Base-by-base conservation (phyloP, 78 protist genomes). In the Emiliania huxleyi region DNA sequence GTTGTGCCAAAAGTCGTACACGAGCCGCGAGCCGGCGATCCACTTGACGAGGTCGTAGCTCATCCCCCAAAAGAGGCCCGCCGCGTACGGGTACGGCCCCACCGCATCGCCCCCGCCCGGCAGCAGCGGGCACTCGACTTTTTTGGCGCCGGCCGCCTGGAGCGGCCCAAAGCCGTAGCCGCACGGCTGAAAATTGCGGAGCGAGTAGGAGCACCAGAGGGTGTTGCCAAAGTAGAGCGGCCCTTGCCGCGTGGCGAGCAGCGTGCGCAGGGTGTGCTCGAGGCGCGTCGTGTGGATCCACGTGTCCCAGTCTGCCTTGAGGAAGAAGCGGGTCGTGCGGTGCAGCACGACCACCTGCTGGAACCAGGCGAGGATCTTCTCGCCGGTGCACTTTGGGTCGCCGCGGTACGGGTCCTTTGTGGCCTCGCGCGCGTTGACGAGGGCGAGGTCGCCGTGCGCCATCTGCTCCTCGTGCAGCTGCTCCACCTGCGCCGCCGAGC, bases 321-420 rank as follows among this genome's bases (percentile, higher is more conserved):
- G 15, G 81, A 71, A 71, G 81, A 35, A 71, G 19, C 42, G 19
- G n/a, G 81, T 37, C 42, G 19, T 19, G 11, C 43, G 43, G 18
- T 71, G 42, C 81, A 71, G 29, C 18, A 71, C 81, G 19, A 35
- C 81, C 2, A 5, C 35, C 21, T 35, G 81, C 81, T 35, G 37
- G 23, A 71, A 35, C 81, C 81, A 71, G n/a, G 81, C 81, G 81
- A 71, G 12, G 23, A 71, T 29, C 81, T 71, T 71, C 42, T 71
- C 81, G 81, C 81, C 81, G n/a, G 81, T 71, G 81, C 42, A 35
- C 81, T 71, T 71, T 1, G 81, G 81, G 81, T 71, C 81, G 44
- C 81, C 81, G 18, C 81, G 81, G 81, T 71, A 71, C 37, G 81
- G 81, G 42, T 71, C 81, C 19, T 19, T 2, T 8, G 81, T 71